Percentiles rank a stretch among this genome's conserved stretches.
Evolutionary conservation across 305 asterid genomes (phyloP).

Genomic region (Fraxinus nigra): DNA sequence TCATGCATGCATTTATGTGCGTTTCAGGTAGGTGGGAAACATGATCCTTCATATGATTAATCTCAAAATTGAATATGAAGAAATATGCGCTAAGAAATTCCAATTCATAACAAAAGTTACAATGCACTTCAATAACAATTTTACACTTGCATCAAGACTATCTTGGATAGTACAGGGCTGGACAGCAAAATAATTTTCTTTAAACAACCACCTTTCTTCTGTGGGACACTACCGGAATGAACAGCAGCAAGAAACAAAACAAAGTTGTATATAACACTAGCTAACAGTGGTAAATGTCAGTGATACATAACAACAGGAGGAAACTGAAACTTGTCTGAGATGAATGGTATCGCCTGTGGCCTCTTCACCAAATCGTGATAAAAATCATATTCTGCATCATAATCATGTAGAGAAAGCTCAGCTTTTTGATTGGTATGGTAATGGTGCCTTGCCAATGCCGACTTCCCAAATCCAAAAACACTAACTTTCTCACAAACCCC

Average conservation of each 20-base stretch:
- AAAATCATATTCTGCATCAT: constrained; percentile 87
- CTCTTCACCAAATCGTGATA: constrained; percentile 59
- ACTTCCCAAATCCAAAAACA: constrained; percentile 82
- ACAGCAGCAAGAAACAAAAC: background rate
- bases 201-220: background rate
- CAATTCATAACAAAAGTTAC: background rate
- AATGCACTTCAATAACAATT: constrained; percentile 1
- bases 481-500: constrained; percentile 81
- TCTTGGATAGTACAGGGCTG: constrained; percentile 13
- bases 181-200: background rate
- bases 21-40: background rate
- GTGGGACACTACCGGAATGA: background rate
- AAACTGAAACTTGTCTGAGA: constrained; percentile 62
- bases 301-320: constrained; percentile 67
- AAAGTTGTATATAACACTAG: background rate
- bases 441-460: constrained; percentile 68
- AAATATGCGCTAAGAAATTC: background rate
- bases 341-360: constrained; percentile 62
- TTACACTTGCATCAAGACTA: constrained; percentile 1
- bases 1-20: background rate
- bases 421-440: constrained; percentile 84
- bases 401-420: constrained; percentile 84
- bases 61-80: background rate
- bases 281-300: constrained; percentile 27
- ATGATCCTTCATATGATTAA: background rate